Base-by-base conservation (phyloP, 2,329 filamentous ascomycete species). In the Colletotrichum musae region DNA sequence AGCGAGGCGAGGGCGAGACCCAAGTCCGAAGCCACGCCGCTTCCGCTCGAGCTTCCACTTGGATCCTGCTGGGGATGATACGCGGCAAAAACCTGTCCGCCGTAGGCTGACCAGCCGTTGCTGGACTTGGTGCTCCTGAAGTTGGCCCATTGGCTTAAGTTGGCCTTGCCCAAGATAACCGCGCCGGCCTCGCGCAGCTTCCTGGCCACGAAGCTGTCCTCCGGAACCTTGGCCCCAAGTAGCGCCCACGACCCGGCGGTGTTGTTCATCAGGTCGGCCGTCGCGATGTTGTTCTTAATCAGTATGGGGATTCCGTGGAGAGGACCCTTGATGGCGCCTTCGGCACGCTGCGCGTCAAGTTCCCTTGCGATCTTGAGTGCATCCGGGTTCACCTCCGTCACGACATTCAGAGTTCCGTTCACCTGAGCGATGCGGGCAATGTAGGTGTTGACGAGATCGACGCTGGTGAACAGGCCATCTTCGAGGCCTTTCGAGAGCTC, bases 281-380 rank as follows among this genome's bases (percentile, higher is more conserved):
- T 92, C 28, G 86, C 89, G 68, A 91, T 90, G 75, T 90, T 91
- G 77, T 91, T 87, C 78, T 92, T 92, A 79, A 92, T 84, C 4
- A 92, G 78, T 50, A 92, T 86, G 0, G 90, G 90, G 2, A 92
- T 84, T 2, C 90, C 90, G 75, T 92, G 88, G 1, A 91, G 79
- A 0, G 88, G 87, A 0, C 79, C 79, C n/a, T 74, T 66, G 15
- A 76, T 47, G 2, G 63, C 65, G 9, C 77, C 77, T 1, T 67
- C 61, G 0, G 72, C 71, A 4, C 80, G 74, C 68, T 81, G 76
- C 4, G 53, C 64, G 48, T 82, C 81, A 4, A 81, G 73, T 5
- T 63, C 47, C 1, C 68, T 58, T 15, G 81, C 81, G 21, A 79
- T 77, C 7, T 60, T 47, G 5, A 79, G 64, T 6, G 80, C 80